Evolutionary conservation across 2,329 filamentous ascomycete species (phyloP), one percentile per base, ranked within the genome.

Genomic region (Elsinoe arachidis): DNA sequence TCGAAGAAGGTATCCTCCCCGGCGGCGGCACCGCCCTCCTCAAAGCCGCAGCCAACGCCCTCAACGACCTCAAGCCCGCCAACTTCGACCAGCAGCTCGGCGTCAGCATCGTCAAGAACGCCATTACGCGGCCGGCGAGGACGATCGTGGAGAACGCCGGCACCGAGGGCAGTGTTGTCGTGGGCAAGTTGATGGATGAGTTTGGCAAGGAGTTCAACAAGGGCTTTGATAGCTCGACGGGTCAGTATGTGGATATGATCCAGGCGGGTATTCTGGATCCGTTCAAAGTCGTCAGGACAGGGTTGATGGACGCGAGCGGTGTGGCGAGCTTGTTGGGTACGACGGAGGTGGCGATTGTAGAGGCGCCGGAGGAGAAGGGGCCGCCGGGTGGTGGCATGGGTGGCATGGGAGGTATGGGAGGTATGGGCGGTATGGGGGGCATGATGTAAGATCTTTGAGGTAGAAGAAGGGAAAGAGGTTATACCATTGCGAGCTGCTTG

Each of bases 21-120:
- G 93, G 93, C 80, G 93, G 93, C 83, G 93, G 93, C 73, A 99
- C 93, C 70, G 93, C 91, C 69, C 85, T 99, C 55, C 87, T 99
- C 77, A 99, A 99, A 86, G 93, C 93, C 68, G 87, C 93, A 61
- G 85, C 85, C 76, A 92, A 96, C 74, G 90, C 90, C 58, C 83
- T 99, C 54, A 80, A 79, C 68, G 79, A 86, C 63, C 76, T 97
- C 73, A 95, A 96, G 84, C 74, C 88, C 56, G 79, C 80, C 79
- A 99, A 99, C 86, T 99, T 97, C 72, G 93, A 99, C 79, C 93
- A 99, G 81, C 90, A 96, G 79, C 90, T 99, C 64, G 93, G 93
- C 82, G 87, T 99, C 66, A 90, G 82, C 76, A 99, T 99, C 70
- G 83, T 99, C 78, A 96, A 95, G 87, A 95, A 86, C 73, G 93